These are phyloP conservation scores for Mycena rebaudengoi DNA, from an alignment of 768 basidiomycete species.

Conservation along the genomic window DNA sequence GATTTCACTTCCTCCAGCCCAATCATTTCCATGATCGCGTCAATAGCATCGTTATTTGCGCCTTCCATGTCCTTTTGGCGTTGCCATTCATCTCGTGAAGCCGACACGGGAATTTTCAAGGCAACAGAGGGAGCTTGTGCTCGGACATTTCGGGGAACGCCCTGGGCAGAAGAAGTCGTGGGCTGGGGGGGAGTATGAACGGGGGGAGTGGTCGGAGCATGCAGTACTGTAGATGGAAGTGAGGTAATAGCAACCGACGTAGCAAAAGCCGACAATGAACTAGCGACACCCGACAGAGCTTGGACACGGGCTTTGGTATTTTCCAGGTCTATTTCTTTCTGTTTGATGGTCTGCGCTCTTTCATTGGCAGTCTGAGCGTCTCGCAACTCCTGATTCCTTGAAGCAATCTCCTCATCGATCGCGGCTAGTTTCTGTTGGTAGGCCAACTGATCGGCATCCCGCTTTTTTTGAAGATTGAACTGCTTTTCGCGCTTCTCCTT, in stretches of 20 bases:
- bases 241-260: too few relatives aligned
- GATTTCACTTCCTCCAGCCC: constrained; percentile 73
- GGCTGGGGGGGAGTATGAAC: not conserved
- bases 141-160: not conserved
- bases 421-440: constrained; percentile 46
- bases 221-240: too few relatives aligned
- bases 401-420: constrained; percentile 46
- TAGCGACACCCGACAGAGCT: too few relatives aligned
- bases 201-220: too few relatives aligned
- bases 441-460: constrained; percentile 44
- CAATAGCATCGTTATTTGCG: constrained; percentile 60
- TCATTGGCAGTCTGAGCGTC: constrained; percentile 49
- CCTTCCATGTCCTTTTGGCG: constrained; percentile 65
- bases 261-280: too few relatives aligned
- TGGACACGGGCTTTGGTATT: constrained; percentile 27
- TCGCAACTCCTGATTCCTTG: constrained; percentile 33
- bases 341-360: constrained; percentile 42
- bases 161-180: too few relatives aligned
- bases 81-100: constrained; percentile 61
- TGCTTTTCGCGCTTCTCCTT: constrained; percentile 44
- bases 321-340: constrained; percentile 57
- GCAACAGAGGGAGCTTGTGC: not conserved
- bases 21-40: constrained; percentile 73
- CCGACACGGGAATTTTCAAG: constrained; percentile 33
- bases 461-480: constrained; percentile 46